Evolutionary conservation across 805 yeast species (phyloP).

Genomic region (Wickerhamomyces pijperi): DNA sequence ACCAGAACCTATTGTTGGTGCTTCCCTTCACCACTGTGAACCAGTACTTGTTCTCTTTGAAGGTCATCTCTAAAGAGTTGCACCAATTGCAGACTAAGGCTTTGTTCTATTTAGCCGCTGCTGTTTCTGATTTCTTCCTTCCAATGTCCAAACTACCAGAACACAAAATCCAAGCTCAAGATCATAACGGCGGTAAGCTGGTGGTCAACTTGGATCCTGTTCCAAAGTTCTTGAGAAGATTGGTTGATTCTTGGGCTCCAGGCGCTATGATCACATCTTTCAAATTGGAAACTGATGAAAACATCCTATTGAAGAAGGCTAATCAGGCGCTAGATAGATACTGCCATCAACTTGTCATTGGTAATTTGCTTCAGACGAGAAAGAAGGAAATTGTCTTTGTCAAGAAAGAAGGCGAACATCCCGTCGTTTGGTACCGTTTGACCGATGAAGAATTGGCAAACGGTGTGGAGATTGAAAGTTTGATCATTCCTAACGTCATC

Average conservation of each 20-base stretch:
- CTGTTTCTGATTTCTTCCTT: slow-evolving; percentile 91
- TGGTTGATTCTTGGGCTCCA: slow-evolving; percentile 93
- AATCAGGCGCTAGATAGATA: slow-evolving; percentile 71
- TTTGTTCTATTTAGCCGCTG: slow-evolving; percentile 87
- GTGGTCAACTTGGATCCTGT: slow-evolving; percentile 88
- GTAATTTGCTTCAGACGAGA: slow-evolving; percentile 82
- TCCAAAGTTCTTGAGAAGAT: slow-evolving; percentile 80
- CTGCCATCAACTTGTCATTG: slow-evolving; percentile 89
- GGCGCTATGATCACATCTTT: slow-evolving; percentile 90
- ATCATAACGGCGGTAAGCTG: slow-evolving; percentile 54
- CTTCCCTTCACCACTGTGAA: slow-evolving; percentile 92
- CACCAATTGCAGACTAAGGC: slow-evolving; percentile 45
- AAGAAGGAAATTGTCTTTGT: slow-evolving; percentile 85
- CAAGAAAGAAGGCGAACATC: slow-evolving; percentile 27
- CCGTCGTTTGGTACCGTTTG: slow-evolving; percentile 39
- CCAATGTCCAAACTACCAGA: slow-evolving; percentile 81
- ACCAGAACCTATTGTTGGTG: slow-evolving; percentile 30
- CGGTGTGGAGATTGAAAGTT: slow-evolving; percentile 59
- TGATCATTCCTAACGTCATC: slow-evolving; percentile 72
- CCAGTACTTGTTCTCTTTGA: slow-evolving; percentile 81
- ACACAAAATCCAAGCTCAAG: slow-evolving; percentile 87
- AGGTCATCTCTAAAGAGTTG: slow-evolving; percentile 50
- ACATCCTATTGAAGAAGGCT: slow-evolving; percentile 65
- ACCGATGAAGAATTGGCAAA: slow-evolving; percentile 26
- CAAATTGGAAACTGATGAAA: slow-evolving; percentile 80